These are phyloP conservation scores for Ceratocystis lukuohia DNA, from an alignment of 2,329 filamentous ascomycete species.

Conservation along the genomic window DNA sequence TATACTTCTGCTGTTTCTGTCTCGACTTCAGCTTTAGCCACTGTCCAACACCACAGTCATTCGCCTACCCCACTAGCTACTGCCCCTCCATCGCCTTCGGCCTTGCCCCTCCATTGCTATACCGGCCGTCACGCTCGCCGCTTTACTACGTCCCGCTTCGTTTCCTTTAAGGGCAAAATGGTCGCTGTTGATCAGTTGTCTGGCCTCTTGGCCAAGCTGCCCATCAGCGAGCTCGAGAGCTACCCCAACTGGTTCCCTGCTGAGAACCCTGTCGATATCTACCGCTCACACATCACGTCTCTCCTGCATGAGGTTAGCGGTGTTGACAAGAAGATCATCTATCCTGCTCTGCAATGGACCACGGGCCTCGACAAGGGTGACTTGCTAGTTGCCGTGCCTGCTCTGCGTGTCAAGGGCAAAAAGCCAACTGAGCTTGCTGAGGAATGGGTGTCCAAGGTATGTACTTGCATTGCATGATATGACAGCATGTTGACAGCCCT, in stretches of 20 bases:
- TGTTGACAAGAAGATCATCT: slow-evolving; percentile 57
- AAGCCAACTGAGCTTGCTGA: slow-evolving; percentile 49
- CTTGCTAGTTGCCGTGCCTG: slow-evolving; percentile 62
- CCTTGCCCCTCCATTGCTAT: background rate
- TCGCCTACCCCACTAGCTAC: background rate
- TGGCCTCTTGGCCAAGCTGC: slow-evolving; percentile 26
- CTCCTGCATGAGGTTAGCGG: slow-evolving; percentile 55
- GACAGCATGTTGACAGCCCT: too few species aligned
- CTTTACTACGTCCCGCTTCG: background rate
- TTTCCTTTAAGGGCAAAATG: slow-evolving; percentile 13
- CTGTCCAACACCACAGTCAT: background rate
- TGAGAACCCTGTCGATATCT: slow-evolving; percentile 65
- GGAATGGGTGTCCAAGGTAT: slow-evolving; percentile 49
- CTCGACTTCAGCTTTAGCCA: background rate
- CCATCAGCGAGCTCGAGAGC: slow-evolving; percentile 27
- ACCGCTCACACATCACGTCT: slow-evolving; percentile 61
- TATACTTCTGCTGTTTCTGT: background rate
- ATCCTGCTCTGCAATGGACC: slow-evolving; percentile 66
- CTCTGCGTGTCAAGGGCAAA: slow-evolving; percentile 61
- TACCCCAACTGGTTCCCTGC: slow-evolving; percentile 51
- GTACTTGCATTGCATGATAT: slow-evolving; percentile 4
- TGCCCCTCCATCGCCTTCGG: slow-evolving; percentile 2
- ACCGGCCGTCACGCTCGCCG: background rate
- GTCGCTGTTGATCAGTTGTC: slow-evolving; percentile 17
- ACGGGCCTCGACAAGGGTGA: slow-evolving; percentile 70